phyloP scores from a whole-genome alignment of 768 basidiomycete genomes.

The Lactarius hengduanensis region DNA sequence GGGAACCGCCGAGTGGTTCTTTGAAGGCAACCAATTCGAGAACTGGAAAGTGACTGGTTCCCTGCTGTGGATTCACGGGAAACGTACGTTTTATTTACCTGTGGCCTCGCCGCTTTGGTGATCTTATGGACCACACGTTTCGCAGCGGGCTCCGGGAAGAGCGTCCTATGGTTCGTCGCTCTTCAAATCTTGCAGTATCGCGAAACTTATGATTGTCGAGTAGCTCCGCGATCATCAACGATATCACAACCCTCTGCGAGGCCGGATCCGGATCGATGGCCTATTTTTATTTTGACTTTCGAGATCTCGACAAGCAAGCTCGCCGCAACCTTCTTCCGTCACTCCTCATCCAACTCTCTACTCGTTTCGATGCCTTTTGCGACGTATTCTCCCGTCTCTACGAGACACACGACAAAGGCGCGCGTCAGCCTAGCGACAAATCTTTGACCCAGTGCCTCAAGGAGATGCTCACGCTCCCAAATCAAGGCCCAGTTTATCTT shows the following conservation, averaged over 20 bases:
- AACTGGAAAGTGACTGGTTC: neutral
- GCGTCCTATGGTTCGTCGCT: neutral
- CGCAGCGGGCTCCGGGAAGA: no score
- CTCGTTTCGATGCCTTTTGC: neutral
- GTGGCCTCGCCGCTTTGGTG: no score
- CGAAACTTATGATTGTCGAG: no score
- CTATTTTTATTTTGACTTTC: no score
- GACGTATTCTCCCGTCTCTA: neutral
- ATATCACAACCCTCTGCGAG: no score
- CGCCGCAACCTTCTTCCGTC: neutral
- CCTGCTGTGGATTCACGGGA: neutral
- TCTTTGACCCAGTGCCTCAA: neutral
- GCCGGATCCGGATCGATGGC: no score
- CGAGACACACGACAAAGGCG: neutral
- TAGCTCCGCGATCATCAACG: no score
- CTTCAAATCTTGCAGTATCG: neutral
- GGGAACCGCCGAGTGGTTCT: neutral
- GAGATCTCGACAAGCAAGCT: no score
- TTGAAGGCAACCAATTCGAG: neutral
- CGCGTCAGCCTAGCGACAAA: neutral
- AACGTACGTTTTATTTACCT: neutral
- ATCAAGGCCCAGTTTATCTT: neutral
- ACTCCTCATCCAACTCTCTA: neutral
- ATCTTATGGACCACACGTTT: neutral
- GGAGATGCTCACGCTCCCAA: neutral